Base-by-base conservation (phyloP, 148 eudicot species). In the Beta vulgaris region DNA sequence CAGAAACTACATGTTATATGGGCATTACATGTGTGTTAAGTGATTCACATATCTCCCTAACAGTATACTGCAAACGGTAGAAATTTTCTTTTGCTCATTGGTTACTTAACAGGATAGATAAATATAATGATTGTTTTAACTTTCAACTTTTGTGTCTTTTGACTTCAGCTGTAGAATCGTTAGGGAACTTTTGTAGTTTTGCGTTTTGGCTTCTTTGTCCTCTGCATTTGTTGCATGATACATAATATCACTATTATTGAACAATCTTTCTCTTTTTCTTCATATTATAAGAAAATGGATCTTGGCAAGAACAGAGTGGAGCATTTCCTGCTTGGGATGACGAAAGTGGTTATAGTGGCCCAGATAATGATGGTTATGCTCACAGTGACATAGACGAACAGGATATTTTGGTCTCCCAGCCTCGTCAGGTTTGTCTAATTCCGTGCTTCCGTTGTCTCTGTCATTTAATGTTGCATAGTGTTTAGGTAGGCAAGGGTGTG, bases 401-500 rank as follows among this genome's bases (percentile, higher is more conserved):
- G 16, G 84, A 76, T 79, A 81, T 79, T 66, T 88, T 95, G 65
- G 87, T 95, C 77, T 90, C 93, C 79, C 97, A 92, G 79, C 98
- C 97, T 69, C 98, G 96, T 39, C 97, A 95, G 98, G 98, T 95
- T 82, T 16, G 86, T 84, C 66, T 37, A 7, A 42, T 40, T 57
- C 43, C 46, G 48, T 63, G 18, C 46, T 46, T 55, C 26, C 19
- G 19, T 6, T 46, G 13, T 57, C 42, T 53, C 23, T 74, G 28
- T 29, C 16, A 18, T 74, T 21, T 34, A 31, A 32, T 7, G 40
- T 15, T 26, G 53, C 18, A 43, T 13, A n/a, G n/a, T n/a, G n/a
- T 18, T 68, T 43, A 14, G 28, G 51, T 23, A 46, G 35, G 53
- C 35, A 42, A 25, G 37, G 8, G 26, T 68, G 18, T 29, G 51